Conservation (phyloP, 495 filamentous ascomycete species). For the Pseudomonodictys pantanalensis region DNA sequence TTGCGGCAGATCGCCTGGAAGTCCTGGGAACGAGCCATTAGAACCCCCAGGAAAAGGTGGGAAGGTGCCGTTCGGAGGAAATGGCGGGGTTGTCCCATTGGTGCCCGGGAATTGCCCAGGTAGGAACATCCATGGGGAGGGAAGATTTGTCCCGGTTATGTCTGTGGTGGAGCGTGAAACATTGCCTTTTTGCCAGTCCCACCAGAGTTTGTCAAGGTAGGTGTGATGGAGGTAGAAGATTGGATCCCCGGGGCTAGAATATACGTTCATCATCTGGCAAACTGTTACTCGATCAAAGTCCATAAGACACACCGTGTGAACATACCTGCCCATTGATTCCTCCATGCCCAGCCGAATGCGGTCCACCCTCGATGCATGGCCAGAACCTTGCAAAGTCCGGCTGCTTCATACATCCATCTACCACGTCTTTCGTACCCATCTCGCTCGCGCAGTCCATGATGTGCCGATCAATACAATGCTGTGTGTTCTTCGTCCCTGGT, state of each 20-base stretch:
- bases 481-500: conserved; percentile 28
- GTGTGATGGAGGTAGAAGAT: conserved; percentile 25
- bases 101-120: too few species aligned
- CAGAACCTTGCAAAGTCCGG: conserved; percentile 36
- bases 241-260: conserved; percentile 22
- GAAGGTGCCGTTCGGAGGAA: not conserved
- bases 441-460: conserved; percentile 36
- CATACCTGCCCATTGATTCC: conserved; percentile 39
- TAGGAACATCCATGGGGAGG: not conserved
- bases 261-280: conserved; percentile 15
- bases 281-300: not conserved
- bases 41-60: not conserved
- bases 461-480: conserved; percentile 30
- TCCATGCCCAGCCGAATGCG: conserved; percentile 45
- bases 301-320: conserved; percentile 19
- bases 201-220: conserved; percentile 20
- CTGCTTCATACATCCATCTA: conserved; percentile 39
- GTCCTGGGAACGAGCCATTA: not conserved
- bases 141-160: conserved; percentile 37
- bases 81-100: not conserved
- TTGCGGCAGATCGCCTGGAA: not conserved
- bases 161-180: conserved; percentile 14
- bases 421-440: conserved; percentile 9
- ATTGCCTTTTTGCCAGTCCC: conserved; percentile 15
- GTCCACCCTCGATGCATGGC: conserved; percentile 43